phyloP scores from a whole-genome alignment of 2,329 filamentous ascomycete species.

The Verticillium longisporum region DNA sequence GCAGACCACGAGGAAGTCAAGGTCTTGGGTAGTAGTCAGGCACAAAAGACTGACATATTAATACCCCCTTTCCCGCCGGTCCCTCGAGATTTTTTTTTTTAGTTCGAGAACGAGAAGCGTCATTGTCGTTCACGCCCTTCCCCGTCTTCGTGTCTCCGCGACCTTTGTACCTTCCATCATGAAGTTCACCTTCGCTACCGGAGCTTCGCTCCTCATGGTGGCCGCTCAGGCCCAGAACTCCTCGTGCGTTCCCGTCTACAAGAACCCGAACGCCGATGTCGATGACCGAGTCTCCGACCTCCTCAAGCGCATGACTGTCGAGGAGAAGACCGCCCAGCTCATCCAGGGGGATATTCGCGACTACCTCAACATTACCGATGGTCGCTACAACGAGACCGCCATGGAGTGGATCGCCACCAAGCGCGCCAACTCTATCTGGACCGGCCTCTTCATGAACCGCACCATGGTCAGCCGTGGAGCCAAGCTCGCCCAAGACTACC shows the following conservation, averaged over 20 bases:
- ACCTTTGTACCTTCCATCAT: conserved; percentile 11
- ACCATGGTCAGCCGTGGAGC: conserved; percentile 57
- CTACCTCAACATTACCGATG: conserved; percentile 64
- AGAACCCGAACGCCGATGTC: conserved; percentile 53
- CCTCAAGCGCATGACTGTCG: conserved; percentile 64
- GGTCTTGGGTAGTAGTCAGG: background rate
- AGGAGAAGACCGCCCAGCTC: conserved; percentile 66
- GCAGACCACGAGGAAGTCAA: background rate
- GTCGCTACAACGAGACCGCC: conserved; percentile 60
- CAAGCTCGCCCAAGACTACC: conserved; percentile 61
- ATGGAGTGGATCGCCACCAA: conserved; percentile 59
- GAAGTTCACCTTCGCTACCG: conserved; percentile 20
- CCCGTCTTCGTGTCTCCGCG: background rate
- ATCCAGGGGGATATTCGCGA: conserved; percentile 65
- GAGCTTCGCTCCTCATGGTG: conserved; percentile 15
- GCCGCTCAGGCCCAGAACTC: conserved; percentile 12
- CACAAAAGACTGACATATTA: conserved; percentile 8
- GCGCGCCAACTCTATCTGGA: conserved; percentile 65
- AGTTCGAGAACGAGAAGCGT: conserved; percentile 2
- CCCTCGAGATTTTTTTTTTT: background rate
- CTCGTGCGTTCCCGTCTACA: conserved; percentile 43
- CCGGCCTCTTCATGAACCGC: conserved; percentile 60
- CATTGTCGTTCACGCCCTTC: background rate
- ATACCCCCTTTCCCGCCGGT: conserved; percentile 5
- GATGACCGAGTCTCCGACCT: conserved; percentile 62